These are phyloP conservation scores for Zoysia matrella DNA, from an alignment of 202 grass and related monocot species.

Conservation along the genomic window DNA sequence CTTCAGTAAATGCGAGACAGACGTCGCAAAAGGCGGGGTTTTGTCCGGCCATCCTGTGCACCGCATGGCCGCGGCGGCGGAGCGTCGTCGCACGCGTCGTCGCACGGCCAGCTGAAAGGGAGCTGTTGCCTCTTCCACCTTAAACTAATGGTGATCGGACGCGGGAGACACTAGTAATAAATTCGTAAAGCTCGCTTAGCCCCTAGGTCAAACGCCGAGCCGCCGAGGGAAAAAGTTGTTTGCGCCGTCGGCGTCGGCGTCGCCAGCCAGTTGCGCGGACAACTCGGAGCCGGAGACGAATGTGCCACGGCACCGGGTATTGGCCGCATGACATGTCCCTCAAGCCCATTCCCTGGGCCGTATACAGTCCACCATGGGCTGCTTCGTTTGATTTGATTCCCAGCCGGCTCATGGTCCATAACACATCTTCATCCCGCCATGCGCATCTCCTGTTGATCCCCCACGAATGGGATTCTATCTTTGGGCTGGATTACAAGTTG, in stretches of 20 bases:
- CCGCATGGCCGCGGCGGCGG: background rate
- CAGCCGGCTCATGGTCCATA: no score
- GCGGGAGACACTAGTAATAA: background rate
- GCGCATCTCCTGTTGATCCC: no score
- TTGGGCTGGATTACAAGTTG: no score
- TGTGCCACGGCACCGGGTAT: no score
- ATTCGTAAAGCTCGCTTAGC: background rate
- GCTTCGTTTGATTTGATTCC: no score
- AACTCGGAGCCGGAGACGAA: no score
- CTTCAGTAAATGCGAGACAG: background rate
- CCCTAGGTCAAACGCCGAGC: background rate
- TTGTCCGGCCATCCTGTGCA: background rate
- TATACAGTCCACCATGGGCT: no score
- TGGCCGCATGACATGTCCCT: no score
- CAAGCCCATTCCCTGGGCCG: no score
- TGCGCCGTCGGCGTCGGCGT: background rate
- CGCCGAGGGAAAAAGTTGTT: background rate
- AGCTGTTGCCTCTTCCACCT: background rate
- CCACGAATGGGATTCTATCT: no score
- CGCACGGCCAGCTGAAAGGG: background rate
- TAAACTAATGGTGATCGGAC: background rate
- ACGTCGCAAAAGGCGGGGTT: background rate
- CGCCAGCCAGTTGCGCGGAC: no score
- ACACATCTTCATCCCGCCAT: no score
- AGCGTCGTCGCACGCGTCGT: background rate